Conservation (phyloP, 2,329 filamentous ascomycete genomes). For the Colletotrichum navitas region DNA sequence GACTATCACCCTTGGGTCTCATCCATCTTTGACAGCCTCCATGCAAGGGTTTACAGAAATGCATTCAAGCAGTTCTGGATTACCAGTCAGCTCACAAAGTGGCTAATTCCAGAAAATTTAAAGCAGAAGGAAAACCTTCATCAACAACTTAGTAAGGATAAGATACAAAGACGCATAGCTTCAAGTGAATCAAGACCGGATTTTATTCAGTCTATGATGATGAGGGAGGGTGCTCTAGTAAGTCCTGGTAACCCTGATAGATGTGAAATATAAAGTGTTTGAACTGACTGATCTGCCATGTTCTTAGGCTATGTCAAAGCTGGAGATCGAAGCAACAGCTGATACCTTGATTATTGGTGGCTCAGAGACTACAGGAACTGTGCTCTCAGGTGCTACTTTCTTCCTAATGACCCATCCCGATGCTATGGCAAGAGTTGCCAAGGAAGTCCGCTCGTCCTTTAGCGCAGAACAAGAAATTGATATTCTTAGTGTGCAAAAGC, state of each 20-base stretch:
- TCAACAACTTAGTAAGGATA: too few species aligned
- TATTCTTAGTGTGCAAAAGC: conserved; percentile 46
- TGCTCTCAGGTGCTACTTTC: conserved; percentile 56
- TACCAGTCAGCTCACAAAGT: conserved; percentile 7
- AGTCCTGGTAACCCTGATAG: too few species aligned
- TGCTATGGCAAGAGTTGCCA: conserved; percentile 48
- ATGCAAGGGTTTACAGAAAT: conserved; percentile 10
- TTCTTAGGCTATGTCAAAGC: conserved; percentile 34
- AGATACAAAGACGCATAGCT: conserved; percentile 37
- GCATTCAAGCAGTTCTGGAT: conserved; percentile 17
- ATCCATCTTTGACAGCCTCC: conserved; percentile 43
- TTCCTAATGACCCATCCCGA: conserved; percentile 52
- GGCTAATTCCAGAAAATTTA: conserved; percentile 15
- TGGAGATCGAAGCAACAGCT: conserved; percentile 35
- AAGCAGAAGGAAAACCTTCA: too few species aligned
- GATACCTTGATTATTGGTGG: conserved; percentile 52
- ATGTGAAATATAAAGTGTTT: neutral
- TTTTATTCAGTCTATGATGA: conserved; percentile 43
- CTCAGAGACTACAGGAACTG: conserved; percentile 60
- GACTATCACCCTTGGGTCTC: conserved; percentile 48
- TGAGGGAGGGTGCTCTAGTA: conserved; percentile 37
- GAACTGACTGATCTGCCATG: neutral
- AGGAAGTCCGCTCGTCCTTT: conserved; percentile 57
- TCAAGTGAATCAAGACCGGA: conserved; percentile 40
- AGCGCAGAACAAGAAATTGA: conserved; percentile 53